Base-by-base conservation (phyloP, 768 basidiomycete genomes). In the Boletus subcaerulescens region DNA sequence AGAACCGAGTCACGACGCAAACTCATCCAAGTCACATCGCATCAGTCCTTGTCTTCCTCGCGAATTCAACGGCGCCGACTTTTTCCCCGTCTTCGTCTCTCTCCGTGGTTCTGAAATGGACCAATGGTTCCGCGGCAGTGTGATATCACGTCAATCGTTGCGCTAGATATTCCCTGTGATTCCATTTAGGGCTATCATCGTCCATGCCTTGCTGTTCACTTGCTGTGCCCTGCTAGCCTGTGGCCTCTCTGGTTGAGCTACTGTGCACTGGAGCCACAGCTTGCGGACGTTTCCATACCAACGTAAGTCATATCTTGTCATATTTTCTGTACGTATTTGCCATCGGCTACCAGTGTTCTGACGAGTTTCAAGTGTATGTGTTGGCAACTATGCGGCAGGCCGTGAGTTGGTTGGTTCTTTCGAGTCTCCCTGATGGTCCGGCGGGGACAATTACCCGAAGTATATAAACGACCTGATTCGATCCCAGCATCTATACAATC, bases 391-490 rank as follows among this genome's bases (percentile, higher is more conserved):
- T 29, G 48, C 48, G 41, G 31, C n/a, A 39, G 33, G 13, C 35
- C 35, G 35, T 35, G 17, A 33, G 7, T 17, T 39, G 38, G 24
- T 48, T 20, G 22, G 9, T 46, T 42, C 1, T 18, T 41, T 17
- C n/a, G 14, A n/a, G 17, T 22, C 22, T 22, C 22, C 22, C 22
- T 22, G 7, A 4, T 7, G n/a, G 38, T 3, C 8, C 6, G 36
- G 43, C 17, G 8, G 38, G 50, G 39, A 17, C 22, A 50, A 36
- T 36, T 50, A 14, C 13, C 54, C 54, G 38, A 26, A 17, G 35
- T 52, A 63, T 65, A 66, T 60, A 66, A 63, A 17, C 42, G 15
- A 11, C 31, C 39, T 3, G n/a, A 26, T 24, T 49, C 17, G 15
- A 41, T n/a, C 43, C 22, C 43, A 52, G 13, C 32, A 26, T 29